Percentiles rank a stretch among this genome's conserved stretches.
Evolutionary conservation across 2,329 filamentous ascomycete genomes (phyloP).

Genomic region (Aspergillus alliaceus): DNA sequence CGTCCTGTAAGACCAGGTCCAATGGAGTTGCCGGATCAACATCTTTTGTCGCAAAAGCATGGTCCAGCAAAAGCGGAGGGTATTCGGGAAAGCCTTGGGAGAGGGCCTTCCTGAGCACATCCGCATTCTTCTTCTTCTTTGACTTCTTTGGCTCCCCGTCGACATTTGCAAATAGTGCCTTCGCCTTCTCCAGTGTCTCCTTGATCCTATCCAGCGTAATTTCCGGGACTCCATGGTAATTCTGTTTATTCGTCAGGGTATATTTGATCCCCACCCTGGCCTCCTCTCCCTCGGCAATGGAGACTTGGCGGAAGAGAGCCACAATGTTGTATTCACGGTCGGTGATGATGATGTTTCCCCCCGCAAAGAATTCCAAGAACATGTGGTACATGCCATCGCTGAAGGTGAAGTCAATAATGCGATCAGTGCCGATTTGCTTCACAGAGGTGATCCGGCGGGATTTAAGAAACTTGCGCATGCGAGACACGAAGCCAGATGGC

Average conservation of each 20-base stretch:
- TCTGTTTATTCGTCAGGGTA: constrained; percentile 77
- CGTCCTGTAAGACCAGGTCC: constrained; percentile 68
- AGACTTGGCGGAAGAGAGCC: constrained; percentile 75
- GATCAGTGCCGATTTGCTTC: constrained; percentile 84
- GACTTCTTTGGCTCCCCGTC: constrained; percentile 60
- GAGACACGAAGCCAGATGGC: constrained; percentile 81
- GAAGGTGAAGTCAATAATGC: constrained; percentile 89
- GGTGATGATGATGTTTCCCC: constrained; percentile 91
- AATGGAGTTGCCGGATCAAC: constrained; percentile 70
- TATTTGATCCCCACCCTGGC: constrained; percentile 77
- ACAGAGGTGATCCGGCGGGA: constrained; percentile 80
- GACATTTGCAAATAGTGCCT: constrained; percentile 42
- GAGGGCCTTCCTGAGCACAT: constrained; percentile 75
- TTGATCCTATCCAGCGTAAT: constrained; percentile 73
- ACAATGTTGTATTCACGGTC: constrained; percentile 81
- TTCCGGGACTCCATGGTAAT: constrained; percentile 72
- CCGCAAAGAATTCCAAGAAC: constrained; percentile 94
- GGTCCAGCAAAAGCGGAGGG: constrained; percentile 83
- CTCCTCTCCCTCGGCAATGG: constrained; percentile 76
- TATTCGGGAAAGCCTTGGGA: constrained; percentile 84
- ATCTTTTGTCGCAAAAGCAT: constrained; percentile 68
- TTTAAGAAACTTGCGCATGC: constrained; percentile 83
- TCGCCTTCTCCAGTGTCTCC: constrained; percentile 65
- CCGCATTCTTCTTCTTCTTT: constrained; percentile 73
- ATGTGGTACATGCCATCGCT: constrained; percentile 86